phyloP scores from a whole-genome alignment of 2,329 filamentous ascomycete genomes.

The Penicillium sp. region DNA sequence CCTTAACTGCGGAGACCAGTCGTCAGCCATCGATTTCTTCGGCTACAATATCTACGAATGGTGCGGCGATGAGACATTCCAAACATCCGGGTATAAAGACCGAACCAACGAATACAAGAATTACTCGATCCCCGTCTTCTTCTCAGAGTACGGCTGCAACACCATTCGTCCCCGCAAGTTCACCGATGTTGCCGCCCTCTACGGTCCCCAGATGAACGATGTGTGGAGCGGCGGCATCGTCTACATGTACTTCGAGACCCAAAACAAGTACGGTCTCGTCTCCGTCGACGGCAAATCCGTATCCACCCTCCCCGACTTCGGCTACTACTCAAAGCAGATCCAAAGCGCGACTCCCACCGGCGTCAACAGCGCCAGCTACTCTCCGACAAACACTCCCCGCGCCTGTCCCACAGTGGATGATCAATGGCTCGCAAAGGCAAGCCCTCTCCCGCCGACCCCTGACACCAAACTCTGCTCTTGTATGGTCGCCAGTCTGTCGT shows the following conservation, averaged over 20 bases:
- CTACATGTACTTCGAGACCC: slow-evolving; percentile 96
- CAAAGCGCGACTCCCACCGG: slow-evolving; percentile 62
- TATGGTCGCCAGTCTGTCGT: no score
- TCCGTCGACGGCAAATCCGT: slow-evolving; percentile 64
- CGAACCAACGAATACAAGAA: slow-evolving; percentile 81
- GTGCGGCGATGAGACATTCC: slow-evolving; percentile 82
- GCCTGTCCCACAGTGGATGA: slow-evolving; percentile 60
- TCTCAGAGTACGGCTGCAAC: slow-evolving; percentile 98
- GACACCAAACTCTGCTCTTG: no score
- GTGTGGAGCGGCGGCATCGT: slow-evolving; percentile 96
- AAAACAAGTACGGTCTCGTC: slow-evolving; percentile 70
- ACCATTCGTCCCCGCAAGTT: slow-evolving; percentile 68
- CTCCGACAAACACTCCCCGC: slow-evolving; percentile 62
- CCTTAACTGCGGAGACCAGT: slow-evolving; percentile 79
- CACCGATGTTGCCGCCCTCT: slow-evolving; percentile 79
- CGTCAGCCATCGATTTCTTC: slow-evolving; percentile 85
- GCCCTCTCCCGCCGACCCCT: no score
- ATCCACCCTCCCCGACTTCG: slow-evolving; percentile 69
- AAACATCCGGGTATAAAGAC: slow-evolving; percentile 71
- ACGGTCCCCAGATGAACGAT: slow-evolving; percentile 70
- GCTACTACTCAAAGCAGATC: slow-evolving; percentile 66
- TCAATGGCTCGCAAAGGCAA: no score
- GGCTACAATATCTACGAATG: slow-evolving; percentile 99
- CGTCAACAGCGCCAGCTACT: slow-evolving; percentile 67
- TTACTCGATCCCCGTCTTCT: slow-evolving; percentile 94